Evolutionary conservation across 164 flowering plant species (phyloP), one percentile per base, ranked within the genome.

Genomic region (Magnolia kwangsiensis): DNA sequence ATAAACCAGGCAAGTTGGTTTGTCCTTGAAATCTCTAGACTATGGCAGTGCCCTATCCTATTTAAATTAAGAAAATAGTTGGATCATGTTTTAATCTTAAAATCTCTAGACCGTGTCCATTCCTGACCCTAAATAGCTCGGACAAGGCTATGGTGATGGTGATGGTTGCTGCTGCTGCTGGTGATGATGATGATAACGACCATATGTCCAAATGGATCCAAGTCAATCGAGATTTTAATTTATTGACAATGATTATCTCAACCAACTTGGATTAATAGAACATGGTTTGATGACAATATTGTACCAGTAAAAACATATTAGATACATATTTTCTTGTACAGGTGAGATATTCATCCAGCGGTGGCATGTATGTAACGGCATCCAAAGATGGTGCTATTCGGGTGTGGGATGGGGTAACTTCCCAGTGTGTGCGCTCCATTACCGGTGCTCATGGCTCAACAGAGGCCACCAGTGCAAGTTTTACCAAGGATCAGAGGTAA

Each of bases 351-450:
- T 90, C 96, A 71, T 82, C 92, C 75, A 86, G 85, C 6, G 96
- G 98, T 76, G 89, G 91, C 75, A 87, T 89, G 90, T 94, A 94
- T 85, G 96, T 90, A 13, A 92, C 98, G 67, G 94, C 95, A 69
- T 90, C 95, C 20, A 94, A 94, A 85, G 98, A 94, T 86, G 96
- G 98, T 73, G 87, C 87, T 78, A 76, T 94, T 80, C 87, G 92
- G 55, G 74, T 94, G 37, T 94, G 95, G 96, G 96, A 94, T 87
- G 96, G 98, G 51, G 86, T 89, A 76, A 89, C 82, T 74, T 89
- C 95, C 14, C 84, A 83, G 8, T 90, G 93, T 83, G 91, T 90
- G 50, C 96, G 98, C 19, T 78, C 95, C 37, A 89, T 93, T 65
- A 74, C 78, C 75, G 88, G 89, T 72, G 96, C 96, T 24, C 98